Conservation (phyloP, 2,329 filamentous ascomycete genomes). For the Fusarium siculi region DNA sequence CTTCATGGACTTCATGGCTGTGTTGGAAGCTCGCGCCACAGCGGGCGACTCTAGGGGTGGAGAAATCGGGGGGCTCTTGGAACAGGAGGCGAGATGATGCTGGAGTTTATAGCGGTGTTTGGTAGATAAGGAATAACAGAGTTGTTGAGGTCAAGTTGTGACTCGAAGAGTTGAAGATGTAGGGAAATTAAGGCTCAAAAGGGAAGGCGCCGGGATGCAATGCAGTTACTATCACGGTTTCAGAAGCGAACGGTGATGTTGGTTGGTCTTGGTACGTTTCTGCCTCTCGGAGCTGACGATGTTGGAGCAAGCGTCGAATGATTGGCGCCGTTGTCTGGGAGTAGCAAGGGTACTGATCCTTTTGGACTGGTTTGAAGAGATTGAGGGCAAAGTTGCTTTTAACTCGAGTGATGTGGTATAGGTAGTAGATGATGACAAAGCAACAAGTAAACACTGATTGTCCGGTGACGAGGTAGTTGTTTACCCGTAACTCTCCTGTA, state of each 20-base stretch:
- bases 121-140: not conserved
- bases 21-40: constrained; percentile 39
- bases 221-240: constrained; percentile 28
- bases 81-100: constrained; percentile 13
- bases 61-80: constrained; percentile 5
- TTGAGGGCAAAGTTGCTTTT: not conserved
- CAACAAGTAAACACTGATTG: not conserved
- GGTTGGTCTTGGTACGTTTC: constrained; percentile 21
- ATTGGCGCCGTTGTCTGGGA: constrained; percentile 43
- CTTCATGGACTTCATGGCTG: constrained; percentile 59
- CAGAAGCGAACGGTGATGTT: constrained; percentile 32
- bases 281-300: constrained; percentile 24
- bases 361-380: not conserved
- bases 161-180: constrained; percentile 1
- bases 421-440: not conserved
- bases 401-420: not conserved
- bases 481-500: not conserved
- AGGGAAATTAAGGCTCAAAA: constrained; percentile 27
- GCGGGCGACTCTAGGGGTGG: constrained; percentile 22
- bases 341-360: constrained; percentile 37
- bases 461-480: not conserved
- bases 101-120: not conserved
- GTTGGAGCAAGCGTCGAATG: constrained; percentile 33
- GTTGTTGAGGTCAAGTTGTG: constrained; percentile 1
- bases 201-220: constrained; percentile 28